A percentile compares a stretch with the other conserved stretches of the same genome.
Conservation (phyloP, 495 filamentous ascomycete species). For the Recurvomyces mirabilis region DNA sequence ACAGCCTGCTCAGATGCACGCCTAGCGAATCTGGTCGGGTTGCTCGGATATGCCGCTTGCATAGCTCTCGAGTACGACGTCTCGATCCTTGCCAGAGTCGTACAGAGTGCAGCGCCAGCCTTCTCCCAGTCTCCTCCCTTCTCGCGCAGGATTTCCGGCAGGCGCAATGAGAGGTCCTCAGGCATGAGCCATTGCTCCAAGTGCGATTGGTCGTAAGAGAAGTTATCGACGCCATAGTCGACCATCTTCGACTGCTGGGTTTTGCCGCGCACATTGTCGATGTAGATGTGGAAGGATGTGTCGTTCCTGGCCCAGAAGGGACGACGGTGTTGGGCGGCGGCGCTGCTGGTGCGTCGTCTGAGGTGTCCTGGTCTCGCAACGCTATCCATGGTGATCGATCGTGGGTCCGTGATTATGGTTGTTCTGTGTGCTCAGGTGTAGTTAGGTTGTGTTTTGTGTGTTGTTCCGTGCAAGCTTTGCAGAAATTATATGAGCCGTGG, state of each 20-base stretch:
- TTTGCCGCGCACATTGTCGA: constrained; percentile 1
- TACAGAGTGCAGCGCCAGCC: constrained; percentile 26
- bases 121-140: constrained; percentile 19
- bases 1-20: not conserved
- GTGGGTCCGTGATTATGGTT: too few species aligned
- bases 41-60: constrained; percentile 10
- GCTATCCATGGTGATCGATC: not conserved
- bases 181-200: constrained; percentile 22
- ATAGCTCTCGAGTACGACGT: constrained; percentile 4
- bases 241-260: constrained; percentile 1
- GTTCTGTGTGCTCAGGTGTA: too few species aligned
- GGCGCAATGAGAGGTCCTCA: constrained; percentile 14
- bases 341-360: not conserved
- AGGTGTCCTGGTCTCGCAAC: not conserved
- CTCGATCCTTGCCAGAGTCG: constrained; percentile 23
- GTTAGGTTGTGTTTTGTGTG: too few species aligned
- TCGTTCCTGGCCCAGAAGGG: constrained; percentile 2
- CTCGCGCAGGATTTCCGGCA: constrained; percentile 17
- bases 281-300: not conserved
- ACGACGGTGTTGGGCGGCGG: constrained; percentile 1
- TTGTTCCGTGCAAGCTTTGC: too few species aligned
- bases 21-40: not conserved
- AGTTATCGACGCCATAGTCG: constrained; percentile 24
- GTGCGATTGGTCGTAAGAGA: constrained; percentile 26
- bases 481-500: too few species aligned